These are phyloP conservation scores for Diaporthe amygdali DNA, from an alignment of 2,329 filamentous ascomycete species.

Conservation along the genomic window DNA sequence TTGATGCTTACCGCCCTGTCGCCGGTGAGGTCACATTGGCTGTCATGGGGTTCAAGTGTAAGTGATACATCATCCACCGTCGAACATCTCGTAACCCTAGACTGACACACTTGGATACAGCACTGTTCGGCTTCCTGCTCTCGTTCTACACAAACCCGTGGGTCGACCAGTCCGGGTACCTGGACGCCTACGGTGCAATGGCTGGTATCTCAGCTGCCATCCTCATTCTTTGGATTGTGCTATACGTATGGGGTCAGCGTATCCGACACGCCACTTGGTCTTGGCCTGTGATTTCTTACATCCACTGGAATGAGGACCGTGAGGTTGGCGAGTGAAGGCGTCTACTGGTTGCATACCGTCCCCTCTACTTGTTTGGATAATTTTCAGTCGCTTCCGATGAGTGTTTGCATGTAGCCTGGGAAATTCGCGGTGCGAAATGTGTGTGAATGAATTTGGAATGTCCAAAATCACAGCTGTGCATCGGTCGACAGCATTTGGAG, in stretches of 20 bases:
- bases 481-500: neutral
- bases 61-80: slow-evolving; percentile 29
- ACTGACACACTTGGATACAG: slow-evolving; percentile 32
- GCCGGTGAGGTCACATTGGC: slow-evolving; percentile 61
- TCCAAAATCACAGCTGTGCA: neutral
- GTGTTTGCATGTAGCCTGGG: neutral
- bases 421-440: neutral
- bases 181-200: slow-evolving; percentile 60
- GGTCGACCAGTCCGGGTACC: slow-evolving; percentile 56
- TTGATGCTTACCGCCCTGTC: slow-evolving; percentile 62
- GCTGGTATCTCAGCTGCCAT: slow-evolving; percentile 56
- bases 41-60: slow-evolving; percentile 60
- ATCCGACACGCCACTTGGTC: slow-evolving; percentile 53
- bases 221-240: slow-evolving; percentile 52
- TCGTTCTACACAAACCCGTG: slow-evolving; percentile 67
- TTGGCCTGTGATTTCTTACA: slow-evolving; percentile 51
- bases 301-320: slow-evolving; percentile 57
- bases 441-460: neutral
- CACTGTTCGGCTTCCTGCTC: slow-evolving; percentile 61
- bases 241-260: slow-evolving; percentile 57
- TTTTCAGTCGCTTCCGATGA: neutral
- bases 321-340: slow-evolving; percentile 55
- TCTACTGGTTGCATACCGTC: neutral
- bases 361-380: neutral
- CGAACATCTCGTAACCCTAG: neutral